Conservation (phyloP, 176 grass and related monocot genomes). For the Carex myosuroides region DNA sequence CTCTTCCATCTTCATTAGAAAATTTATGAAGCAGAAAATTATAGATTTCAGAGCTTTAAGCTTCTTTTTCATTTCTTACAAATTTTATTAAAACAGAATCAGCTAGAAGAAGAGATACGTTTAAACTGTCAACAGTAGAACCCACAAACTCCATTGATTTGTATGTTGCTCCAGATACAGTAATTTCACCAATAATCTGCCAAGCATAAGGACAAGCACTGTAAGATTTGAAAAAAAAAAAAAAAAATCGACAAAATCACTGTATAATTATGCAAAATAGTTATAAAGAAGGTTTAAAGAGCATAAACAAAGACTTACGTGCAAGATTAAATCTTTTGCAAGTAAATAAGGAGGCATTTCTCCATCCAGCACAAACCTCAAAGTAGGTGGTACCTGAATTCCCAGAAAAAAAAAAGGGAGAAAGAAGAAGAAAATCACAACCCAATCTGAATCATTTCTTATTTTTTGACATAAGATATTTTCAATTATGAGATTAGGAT, state of each 20-base stretch:
- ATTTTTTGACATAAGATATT: neutral
- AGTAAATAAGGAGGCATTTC: conserved; percentile 96
- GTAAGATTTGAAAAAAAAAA: neutral
- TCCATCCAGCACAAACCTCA: conserved; percentile 75
- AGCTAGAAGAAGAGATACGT: conserved; percentile 38
- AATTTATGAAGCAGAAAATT: neutral
- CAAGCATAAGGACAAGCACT: neutral
- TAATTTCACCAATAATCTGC: conserved; percentile 82
- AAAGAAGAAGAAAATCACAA: neutral
- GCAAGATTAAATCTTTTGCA: conserved; percentile 97
- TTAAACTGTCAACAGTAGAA: conserved; percentile 37
- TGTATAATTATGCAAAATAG: neutral
- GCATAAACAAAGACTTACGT: conserved; percentile 42
- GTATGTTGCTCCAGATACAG: conserved; percentile 87
- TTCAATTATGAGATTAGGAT: neutral
- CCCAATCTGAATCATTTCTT: neutral
- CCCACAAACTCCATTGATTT: conserved; percentile 35
- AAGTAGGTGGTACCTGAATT: conserved; percentile 74
- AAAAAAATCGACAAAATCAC: neutral
- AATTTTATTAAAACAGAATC: conserved; percentile 21
- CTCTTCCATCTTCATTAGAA: conserved; percentile 76
- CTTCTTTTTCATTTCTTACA: neutral
- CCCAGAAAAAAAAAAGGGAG: neutral
- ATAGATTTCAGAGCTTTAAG: neutral
- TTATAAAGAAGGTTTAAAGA: neutral